Evolutionary conservation across 139 green algal species (phyloP).

Genomic region (Ostreobium quekettii): DNA sequence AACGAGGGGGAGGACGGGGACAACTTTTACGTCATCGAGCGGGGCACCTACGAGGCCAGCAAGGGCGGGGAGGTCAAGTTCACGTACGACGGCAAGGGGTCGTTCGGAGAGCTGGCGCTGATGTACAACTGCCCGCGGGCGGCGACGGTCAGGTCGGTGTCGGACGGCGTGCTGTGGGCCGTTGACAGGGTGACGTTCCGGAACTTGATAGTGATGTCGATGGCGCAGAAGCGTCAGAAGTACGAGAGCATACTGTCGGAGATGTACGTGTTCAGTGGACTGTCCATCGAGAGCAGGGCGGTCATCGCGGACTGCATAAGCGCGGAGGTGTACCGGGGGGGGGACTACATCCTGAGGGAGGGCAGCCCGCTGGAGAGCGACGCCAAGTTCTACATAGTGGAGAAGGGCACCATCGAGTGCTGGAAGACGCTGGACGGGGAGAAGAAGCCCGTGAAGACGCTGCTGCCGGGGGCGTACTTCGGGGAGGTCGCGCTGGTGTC

Average conservation of each 20-base stretch:
- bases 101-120: slow-evolving; percentile 57
- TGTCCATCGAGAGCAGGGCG: slow-evolving; percentile 28
- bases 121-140: slow-evolving; percentile 57
- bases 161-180: slow-evolving; percentile 37
- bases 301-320: slow-evolving; percentile 47
- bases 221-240: slow-evolving; percentile 26
- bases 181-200: slow-evolving; percentile 42
- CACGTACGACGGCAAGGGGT: slow-evolving; percentile 34
- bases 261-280: slow-evolving; percentile 21
- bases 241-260: slow-evolving; percentile 21
- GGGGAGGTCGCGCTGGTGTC: slow-evolving; percentile 48
- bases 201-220: slow-evolving; percentile 30
- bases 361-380: slow-evolving; percentile 23
- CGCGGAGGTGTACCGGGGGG: slow-evolving; percentile 28
- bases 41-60: slow-evolving; percentile 35
- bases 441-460: slow-evolving; percentile 29
- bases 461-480: slow-evolving; percentile 38
- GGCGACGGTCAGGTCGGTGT: slow-evolving; percentile 38
- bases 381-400: slow-evolving; percentile 55
- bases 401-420: slow-evolving; percentile 40
- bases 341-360: slow-evolving; percentile 39
- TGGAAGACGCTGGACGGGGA: slow-evolving; percentile 33
- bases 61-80: slow-evolving; percentile 22
- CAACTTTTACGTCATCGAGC: slow-evolving; percentile 56
- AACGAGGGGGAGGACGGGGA: slow-evolving; percentile 50